phyloP scores from a whole-genome alignment of 1,139 yeast genomes.

The Tardiomyces digboiensis region DNA sequence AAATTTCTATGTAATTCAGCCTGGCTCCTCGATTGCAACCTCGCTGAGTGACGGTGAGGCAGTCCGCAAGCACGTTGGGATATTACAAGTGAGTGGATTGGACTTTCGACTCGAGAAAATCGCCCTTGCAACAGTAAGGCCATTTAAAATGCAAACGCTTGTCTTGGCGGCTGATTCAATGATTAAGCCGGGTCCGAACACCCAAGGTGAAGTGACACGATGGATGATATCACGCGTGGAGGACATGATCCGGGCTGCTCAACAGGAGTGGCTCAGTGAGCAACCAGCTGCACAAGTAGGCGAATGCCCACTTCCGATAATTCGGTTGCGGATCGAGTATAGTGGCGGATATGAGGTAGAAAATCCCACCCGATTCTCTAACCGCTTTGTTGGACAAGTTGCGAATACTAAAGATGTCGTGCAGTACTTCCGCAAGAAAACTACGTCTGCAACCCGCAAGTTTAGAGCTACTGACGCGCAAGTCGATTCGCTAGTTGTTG shows the following conservation, averaged over 20 bases:
- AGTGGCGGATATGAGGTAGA: slow-evolving; percentile 89
- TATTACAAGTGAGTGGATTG: slow-evolving; percentile 52
- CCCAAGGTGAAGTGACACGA: slow-evolving; percentile 50
- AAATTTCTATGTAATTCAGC: slow-evolving; percentile 75
- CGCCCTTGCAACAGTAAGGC: slow-evolving; percentile 65
- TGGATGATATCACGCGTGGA: slow-evolving; percentile 60
- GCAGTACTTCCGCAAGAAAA: slow-evolving; percentile 48
- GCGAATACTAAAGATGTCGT: slow-evolving; percentile 87
- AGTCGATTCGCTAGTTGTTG: background rate
- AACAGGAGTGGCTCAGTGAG: slow-evolving; percentile 35
- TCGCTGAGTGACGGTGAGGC: slow-evolving; percentile 83
- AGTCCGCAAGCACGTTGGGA: slow-evolving; percentile 60
- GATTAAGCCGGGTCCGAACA: slow-evolving; percentile 50
- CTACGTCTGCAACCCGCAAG: slow-evolving; percentile 4
- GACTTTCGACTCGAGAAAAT: slow-evolving; percentile 57
- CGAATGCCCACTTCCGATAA: slow-evolving; percentile 58
- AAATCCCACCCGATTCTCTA: slow-evolving; percentile 81
- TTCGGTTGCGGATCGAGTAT: slow-evolving; percentile 79
- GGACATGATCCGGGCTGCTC: slow-evolving; percentile 51
- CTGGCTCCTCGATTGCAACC: slow-evolving; percentile 94
- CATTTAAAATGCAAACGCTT: slow-evolving; percentile 68
- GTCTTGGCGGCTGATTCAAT: slow-evolving; percentile 42
- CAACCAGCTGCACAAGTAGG: slow-evolving; percentile 22
- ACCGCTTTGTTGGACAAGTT: slow-evolving; percentile 80
- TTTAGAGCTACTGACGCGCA: background rate